Evolutionary conservation across 1,284 basidiomycete genomes (phyloP).

Genomic region (Ganoderma lingzhi): DNA sequence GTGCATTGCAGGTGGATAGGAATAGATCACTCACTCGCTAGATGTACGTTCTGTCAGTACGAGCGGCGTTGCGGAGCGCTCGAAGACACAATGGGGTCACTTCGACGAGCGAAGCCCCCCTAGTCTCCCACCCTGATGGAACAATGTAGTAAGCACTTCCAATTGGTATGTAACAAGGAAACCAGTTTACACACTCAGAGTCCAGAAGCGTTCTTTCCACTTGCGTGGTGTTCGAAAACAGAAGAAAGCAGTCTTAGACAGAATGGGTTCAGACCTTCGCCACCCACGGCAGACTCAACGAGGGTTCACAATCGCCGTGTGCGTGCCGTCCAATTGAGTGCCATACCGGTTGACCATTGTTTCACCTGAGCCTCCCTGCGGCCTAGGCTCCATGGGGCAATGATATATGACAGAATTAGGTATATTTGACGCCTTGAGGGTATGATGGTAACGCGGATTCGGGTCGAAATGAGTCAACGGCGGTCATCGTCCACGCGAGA

Average conservation of each 20-base stretch:
- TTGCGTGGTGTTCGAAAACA: neutral
- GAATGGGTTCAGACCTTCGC: neutral
- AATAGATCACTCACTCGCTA: neutral
- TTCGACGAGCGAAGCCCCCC: neutral
- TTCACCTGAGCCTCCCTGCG: neutral
- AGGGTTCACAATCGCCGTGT: neutral
- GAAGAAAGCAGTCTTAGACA: neutral
- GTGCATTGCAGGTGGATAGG: neutral
- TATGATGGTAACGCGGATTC: neutral
- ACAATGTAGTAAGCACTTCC: neutral
- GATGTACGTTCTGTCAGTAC: neutral
- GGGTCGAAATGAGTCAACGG: neutral
- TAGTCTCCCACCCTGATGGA: neutral
- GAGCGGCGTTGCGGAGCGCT: neutral
- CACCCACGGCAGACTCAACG: neutral
- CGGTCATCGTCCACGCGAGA: neutral
- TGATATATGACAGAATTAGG: neutral
- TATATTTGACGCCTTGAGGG: neutral
- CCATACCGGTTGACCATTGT: neutral
- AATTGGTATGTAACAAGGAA: neutral
- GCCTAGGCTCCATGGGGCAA: neutral
- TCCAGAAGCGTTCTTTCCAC: neutral
- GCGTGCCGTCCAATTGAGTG: neutral
- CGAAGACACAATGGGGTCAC: neutral
- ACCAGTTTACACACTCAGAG: slow-evolving; percentile 1